Evolutionary conservation across 2,329 filamentous ascomycete genomes (phyloP), one percentile per base, ranked within the genome.

Genomic region (Aspergillus sp.): DNA sequence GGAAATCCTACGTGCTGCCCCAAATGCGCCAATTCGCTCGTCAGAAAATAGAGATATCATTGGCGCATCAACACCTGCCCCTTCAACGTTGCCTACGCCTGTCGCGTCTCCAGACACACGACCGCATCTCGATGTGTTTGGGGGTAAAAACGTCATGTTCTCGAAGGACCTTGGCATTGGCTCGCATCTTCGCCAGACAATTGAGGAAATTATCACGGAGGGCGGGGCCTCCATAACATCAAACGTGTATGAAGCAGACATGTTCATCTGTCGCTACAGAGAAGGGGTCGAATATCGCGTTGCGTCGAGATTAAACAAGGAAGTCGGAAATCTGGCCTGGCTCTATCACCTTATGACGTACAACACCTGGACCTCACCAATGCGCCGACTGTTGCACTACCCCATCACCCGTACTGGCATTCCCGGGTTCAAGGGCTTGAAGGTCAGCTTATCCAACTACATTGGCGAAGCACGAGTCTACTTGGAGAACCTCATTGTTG

Each of bases 391-490:
- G 25, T 75, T 98, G 20, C 93, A 98, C 64, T 98, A 98, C 57
- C 93, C 93, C 0, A 64, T 95, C 12, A 87, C 90, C 4, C 81
- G 79, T 42, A 66, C 83, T 7, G 88, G 88, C 1, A 83, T 98
- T 32, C 81, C 85, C 0, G 90, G 88, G 0, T 96, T 98, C 62
- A 68, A 85, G 49, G 75, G 79, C 6, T 76, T 86, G 65, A 82
- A 79, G 45, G 93, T 98, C 60, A 95, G 90, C 49, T 77, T 98
- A 5, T 97, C 93, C 5, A 98, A 97, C 67, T 98, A 98, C 64
- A 89, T 89, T 41, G 93, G 93, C 27, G 93, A 98, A 67, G 89
- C 93, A 13, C 83, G 93, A 42, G 83, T 89, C 45, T 98, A 97
- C 61, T 77, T 98, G 4, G 90, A 97, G 67, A 97, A 95, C 57